Base-by-base conservation (phyloP, 345 rosid species). In the Brassica nigra region DNA sequence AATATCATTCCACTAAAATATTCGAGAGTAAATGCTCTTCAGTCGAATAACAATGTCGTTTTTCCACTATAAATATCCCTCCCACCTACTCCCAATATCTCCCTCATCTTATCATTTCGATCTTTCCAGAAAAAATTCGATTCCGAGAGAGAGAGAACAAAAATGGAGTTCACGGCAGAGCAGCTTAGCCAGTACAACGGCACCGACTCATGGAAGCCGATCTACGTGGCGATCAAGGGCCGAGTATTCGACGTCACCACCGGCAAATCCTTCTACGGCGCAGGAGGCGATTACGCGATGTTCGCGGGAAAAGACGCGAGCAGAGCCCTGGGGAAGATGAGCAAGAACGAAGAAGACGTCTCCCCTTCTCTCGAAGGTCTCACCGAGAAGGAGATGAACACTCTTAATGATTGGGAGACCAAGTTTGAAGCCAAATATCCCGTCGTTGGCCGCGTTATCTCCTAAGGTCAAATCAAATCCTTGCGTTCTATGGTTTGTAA, bases 311-410 rank as follows among this genome's bases (percentile, higher is more conserved):
- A 88, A 73, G 99, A 95, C 75, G 90, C 95, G 11, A 90, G 91
- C 88, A 84, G 97, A 77, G 97, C 95, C 5, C 81, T 94, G 16
- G 97, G 92, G 29, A 95, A 95, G 87, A 91, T 91, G 97, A 95
- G 97, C 88, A 95, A 91, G 89, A 90, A 87, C 78, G 93, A 87
- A 2, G 95, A 91, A 64, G 99, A 92, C 59, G 81, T 95, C 14
- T 28, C 79, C 73, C 75, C 93, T 63, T 86, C 91, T 27, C 78
- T 91, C 44, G 88, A 90, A 8, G 95, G 88, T 27, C 94, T 94
- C 66, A 54, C 92, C 15, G 95, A 90, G 59, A 91, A 95, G 77
- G 97, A 95, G 87, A 84, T 90, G 30, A 88, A 77, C 0, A 90
- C 92, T 31, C 97, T 91, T 33, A 68, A 85, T 52, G 95, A 90